Percentiles rank a stretch among this genome's conserved stretches.
Conservation (phyloP, 495 filamentous ascomycete species). For the Aspergillus ostianus region DNA sequence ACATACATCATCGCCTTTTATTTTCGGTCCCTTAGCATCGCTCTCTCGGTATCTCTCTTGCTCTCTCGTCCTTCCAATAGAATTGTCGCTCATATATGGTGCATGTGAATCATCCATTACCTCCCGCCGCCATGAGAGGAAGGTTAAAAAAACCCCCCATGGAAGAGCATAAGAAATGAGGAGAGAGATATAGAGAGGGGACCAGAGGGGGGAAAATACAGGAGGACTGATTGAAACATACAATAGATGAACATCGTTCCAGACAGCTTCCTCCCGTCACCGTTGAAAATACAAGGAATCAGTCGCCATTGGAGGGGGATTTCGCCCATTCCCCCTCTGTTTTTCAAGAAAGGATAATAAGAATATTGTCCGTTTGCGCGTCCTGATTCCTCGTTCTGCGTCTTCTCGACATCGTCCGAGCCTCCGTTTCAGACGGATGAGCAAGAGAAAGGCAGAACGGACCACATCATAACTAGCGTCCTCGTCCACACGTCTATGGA, state of each 20-base stretch:
- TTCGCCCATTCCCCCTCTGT: not conserved
- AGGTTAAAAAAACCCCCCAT: not conserved
- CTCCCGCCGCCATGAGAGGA: not conserved
- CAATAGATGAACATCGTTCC: conserved; percentile 1
- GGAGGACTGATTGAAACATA: not conserved
- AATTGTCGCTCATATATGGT: conserved; percentile 1
- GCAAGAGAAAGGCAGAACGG: not conserved
- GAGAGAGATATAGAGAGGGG: not conserved
- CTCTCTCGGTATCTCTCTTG: not conserved
- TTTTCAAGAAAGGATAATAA: not conserved
- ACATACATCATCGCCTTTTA: not conserved
- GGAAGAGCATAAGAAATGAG: conserved; percentile 2
- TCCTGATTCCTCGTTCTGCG: not conserved
- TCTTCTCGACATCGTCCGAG: not conserved
- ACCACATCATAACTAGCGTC: not conserved
- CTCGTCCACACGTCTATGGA: conserved; percentile 20
- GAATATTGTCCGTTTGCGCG: not conserved
- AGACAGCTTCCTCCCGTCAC: not conserved
- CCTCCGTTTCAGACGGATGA: not conserved
- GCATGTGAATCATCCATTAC: not conserved
- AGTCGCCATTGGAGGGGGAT: not conserved
- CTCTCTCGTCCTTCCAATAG: not conserved
- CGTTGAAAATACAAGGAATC: not conserved
- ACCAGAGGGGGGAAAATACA: not conserved
- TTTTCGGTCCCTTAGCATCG: not conserved